Conservation (phyloP, 2,329 filamentous ascomycete genomes). For the Diplodia mutila region DNA sequence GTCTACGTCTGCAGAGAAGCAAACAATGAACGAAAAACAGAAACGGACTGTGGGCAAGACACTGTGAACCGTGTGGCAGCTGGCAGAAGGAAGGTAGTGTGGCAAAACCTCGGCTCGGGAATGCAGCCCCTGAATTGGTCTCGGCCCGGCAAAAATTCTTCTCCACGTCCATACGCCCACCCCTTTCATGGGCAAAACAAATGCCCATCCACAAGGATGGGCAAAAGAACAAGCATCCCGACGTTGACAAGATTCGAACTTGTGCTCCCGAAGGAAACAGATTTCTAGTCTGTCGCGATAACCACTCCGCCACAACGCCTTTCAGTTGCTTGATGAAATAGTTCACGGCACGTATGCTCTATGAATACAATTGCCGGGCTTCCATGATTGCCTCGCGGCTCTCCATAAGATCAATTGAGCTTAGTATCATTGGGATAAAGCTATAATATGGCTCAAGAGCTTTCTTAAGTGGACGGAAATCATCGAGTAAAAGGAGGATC, state of each 20-base stretch:
- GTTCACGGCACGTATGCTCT: fast-evolving
- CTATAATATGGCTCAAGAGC: not conserved
- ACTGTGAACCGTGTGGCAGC: not conserved
- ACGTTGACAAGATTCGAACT: too few relatives aligned
- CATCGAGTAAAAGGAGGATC: too few relatives aligned
- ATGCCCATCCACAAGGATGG: not conserved
- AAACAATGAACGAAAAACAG: not conserved
- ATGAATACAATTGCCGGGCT: fast-evolving
- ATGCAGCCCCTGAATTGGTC: slow-evolving; percentile 5
- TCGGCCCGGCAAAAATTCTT: slow-evolving; percentile 4
- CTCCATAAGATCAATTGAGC: not conserved
- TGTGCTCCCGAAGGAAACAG: slow-evolving; percentile 28
- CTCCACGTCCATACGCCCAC: not conserved
- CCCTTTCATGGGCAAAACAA: slow-evolving; percentile 1
- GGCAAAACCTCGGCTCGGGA: not conserved
- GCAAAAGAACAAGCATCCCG: not conserved
- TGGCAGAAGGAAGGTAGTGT: not conserved
- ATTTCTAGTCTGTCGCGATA: slow-evolving; percentile 28
- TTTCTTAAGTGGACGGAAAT: not conserved
- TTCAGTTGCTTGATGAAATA: not conserved
- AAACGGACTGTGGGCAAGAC: not conserved
- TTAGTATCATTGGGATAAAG: not conserved
- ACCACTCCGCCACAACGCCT: slow-evolving; percentile 25
- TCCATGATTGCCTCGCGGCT: not conserved
- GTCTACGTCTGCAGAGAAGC: not conserved